These are phyloP conservation scores for Trichophyton verrucosum DNA, from an alignment of 2,329 filamentous ascomycete genomes.

Conservation along the genomic window DNA sequence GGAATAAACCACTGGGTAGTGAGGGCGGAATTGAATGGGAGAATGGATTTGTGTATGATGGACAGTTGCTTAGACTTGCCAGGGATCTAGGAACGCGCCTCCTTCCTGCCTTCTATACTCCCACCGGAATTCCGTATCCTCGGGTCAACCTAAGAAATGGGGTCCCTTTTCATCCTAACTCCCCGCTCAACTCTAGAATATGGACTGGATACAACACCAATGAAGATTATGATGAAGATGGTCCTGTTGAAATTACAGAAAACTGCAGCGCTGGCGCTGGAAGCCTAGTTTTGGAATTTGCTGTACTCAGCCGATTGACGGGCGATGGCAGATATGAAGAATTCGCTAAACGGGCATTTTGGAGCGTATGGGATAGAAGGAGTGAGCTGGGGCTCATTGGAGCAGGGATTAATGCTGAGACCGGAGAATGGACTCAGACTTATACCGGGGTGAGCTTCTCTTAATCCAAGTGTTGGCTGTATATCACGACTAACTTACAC, in stretches of 20 bases:
- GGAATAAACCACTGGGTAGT: conserved; percentile 23
- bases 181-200: conserved; percentile 51
- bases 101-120: conserved; percentile 81
- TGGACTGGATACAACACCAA: conserved; percentile 12
- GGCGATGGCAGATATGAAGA: conserved; percentile 81
- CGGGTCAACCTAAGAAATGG: conserved; percentile 83
- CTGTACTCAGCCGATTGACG: conserved; percentile 75
- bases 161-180: conserved; percentile 84
- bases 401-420: conserved; percentile 83
- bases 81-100: conserved; percentile 72
- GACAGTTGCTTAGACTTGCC: conserved; percentile 80
- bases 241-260: conserved; percentile 66
- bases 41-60: conserved; percentile 70
- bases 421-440: conserved; percentile 73
- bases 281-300: conserved; percentile 86
- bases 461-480: background rate
- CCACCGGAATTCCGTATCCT: conserved; percentile 86
- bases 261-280: conserved; percentile 96
- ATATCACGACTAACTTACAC: background rate
- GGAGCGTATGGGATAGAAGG: conserved; percentile 85
- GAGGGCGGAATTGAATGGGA: conserved; percentile 51
- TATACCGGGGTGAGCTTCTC: conserved; percentile 53
- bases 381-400: conserved; percentile 81
- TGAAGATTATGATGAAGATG: conserved; percentile 15
- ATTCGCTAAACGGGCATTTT: conserved; percentile 82